These are phyloP conservation scores for Neoarthrinium moseri DNA, from an alignment of 2,329 filamentous ascomycete species.

Conservation along the genomic window DNA sequence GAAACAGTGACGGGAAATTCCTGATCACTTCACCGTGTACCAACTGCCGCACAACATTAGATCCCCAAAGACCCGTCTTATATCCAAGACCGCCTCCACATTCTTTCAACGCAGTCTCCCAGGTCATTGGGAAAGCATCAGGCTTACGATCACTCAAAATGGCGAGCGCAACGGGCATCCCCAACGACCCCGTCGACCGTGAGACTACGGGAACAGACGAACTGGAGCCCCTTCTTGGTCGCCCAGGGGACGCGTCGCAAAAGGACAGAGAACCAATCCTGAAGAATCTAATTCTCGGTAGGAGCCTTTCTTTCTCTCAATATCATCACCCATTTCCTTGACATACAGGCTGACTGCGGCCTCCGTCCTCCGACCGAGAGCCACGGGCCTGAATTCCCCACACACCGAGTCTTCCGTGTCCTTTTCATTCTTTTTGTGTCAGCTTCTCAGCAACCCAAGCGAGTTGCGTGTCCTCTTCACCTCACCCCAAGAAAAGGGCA, in stretches of 20 bases:
- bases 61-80: too few relatives aligned
- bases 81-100: too few relatives aligned
- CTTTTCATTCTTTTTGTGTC: background rate
- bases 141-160: conserved; percentile 39
- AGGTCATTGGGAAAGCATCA: background rate
- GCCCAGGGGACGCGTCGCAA: conserved; percentile 72
- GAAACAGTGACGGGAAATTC: background rate
- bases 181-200: conserved; percentile 37
- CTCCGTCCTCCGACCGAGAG: too few relatives aligned
- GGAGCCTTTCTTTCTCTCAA: conserved; percentile 15
- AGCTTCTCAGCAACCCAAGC: background rate
- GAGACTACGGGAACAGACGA: conserved; percentile 33
- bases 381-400: too few relatives aligned
- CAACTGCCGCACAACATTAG: conserved; percentile 15
- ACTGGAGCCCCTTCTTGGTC: conserved; percentile 66
- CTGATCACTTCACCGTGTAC: conserved; percentile 4
- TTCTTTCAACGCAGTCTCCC: too few relatives aligned
- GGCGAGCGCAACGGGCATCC: conserved; percentile 69
- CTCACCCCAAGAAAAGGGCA: background rate
- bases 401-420: background rate
- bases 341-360: too few relatives aligned
- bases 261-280: conserved; percentile 60
- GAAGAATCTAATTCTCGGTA: conserved; percentile 75
- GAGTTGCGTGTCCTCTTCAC: background rate
- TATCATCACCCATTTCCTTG: background rate